Conservation (phyloP, 805 yeast species). For the Zygotorulaspora chibaensis region DNA sequence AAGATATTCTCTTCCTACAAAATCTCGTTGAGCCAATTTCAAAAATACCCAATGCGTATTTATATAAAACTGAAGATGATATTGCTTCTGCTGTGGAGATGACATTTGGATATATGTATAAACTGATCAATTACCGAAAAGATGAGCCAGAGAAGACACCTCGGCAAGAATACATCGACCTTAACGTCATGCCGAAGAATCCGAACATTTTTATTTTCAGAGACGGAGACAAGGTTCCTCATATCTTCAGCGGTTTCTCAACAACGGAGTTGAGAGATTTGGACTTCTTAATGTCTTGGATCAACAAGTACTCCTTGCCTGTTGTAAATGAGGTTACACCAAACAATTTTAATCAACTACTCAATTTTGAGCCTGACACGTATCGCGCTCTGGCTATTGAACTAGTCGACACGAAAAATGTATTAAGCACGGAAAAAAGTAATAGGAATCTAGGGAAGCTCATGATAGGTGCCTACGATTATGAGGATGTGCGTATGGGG, state of each 20-base stretch:
- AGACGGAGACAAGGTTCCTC: slow-evolving; percentile 50
- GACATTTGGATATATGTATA: slow-evolving; percentile 35
- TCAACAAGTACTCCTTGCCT: slow-evolving; percentile 48
- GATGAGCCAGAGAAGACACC: slow-evolving; percentile 35
- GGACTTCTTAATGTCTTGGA: slow-evolving; percentile 46
- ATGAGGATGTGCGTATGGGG: slow-evolving; percentile 42
- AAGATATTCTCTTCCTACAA: slow-evolving; percentile 60
- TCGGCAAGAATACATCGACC: slow-evolving; percentile 44
- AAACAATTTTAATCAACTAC: slow-evolving; percentile 16
- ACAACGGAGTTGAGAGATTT: slow-evolving; percentile 58
- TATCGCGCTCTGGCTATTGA: slow-evolving; percentile 23
- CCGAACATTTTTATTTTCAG: slow-evolving; percentile 63
- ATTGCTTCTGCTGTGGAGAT: slow-evolving; percentile 41
- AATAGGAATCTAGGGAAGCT: slow-evolving; percentile 25
- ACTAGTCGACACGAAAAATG: slow-evolving; percentile 23
- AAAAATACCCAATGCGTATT: slow-evolving; percentile 50
- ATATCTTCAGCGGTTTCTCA: slow-evolving; percentile 55
- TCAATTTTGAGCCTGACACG: slow-evolving; percentile 17
- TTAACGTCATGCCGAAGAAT: slow-evolving; percentile 51
- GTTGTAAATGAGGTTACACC: slow-evolving; percentile 49
- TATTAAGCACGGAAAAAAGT: slow-evolving; percentile 17
- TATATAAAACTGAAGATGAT: slow-evolving; percentile 51
- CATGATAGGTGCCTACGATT: slow-evolving; percentile 43
- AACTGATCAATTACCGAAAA: slow-evolving; percentile 43
- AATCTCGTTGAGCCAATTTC: slow-evolving; percentile 58